Evolutionary conservation across 1,139 yeast species (phyloP), one percentile per base, ranked within the genome.

Genomic region (Protomyces macrosporus): DNA sequence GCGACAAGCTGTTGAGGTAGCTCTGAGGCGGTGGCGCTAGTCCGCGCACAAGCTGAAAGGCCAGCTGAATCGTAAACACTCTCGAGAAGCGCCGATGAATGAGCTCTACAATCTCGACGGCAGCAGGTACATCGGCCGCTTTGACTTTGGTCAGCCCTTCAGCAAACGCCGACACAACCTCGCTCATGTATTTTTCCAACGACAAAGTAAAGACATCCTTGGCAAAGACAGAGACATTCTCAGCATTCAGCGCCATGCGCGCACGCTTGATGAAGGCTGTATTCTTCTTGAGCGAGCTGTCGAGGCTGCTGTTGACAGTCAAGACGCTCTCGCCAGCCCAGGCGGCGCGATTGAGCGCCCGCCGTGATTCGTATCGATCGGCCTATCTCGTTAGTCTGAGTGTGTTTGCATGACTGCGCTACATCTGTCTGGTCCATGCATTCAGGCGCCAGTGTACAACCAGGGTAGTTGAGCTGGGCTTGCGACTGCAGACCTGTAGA

Each of bases 231-330:
- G 76, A 77, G 55, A 76, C 78, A 35, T 76, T 74, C 2, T 83
- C 87, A 45, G 78, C 81, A 45, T 76, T 81, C 53, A 90, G 76
- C 2, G 86, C 79, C 3, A 82, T 78, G 67, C 85, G 81, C 60
- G 90, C 75, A 70, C 87, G 87, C 71, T 86, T 87, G 65, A 90
- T 85, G 70, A 90, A 88, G 0, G 90, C 87, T 3, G 90, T 86
- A 72, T 91, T 90, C 72, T 87, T 88, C 78, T 90, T 91, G 67
- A 91, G 77, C 60, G 93, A 86, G 0, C 95, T 79, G 72, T 91
- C 97, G 14, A 86, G 76, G 55, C 81, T 79, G 3, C 14, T 34
- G 32, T 34, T 10, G 32, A 40, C 30, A 9, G 10, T 30, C 7
- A 14, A 23, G 2, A n/a, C 32, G n/a, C 4, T 9, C 16, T 33